These are phyloP conservation scores for Penicillium canescens DNA, from an alignment of 495 filamentous ascomycete species.

Conservation along the genomic window DNA sequence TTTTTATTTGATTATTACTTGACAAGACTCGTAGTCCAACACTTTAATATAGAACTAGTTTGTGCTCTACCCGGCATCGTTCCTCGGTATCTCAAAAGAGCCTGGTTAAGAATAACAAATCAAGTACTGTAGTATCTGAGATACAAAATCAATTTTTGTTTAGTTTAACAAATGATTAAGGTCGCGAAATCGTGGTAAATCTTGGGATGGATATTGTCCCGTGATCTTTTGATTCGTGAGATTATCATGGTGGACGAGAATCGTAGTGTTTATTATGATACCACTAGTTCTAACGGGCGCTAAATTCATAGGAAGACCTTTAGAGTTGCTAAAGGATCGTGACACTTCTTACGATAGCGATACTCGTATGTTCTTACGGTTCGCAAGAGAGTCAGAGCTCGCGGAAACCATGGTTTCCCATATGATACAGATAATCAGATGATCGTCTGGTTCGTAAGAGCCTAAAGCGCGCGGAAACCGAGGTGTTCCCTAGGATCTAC, in stretches of 20 bases:
- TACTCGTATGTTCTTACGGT: background rate
- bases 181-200: no score
- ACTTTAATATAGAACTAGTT: no score
- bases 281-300: background rate
- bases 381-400: background rate
- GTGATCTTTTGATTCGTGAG: background rate
- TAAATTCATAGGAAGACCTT: background rate
- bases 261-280: background rate
- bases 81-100: no score
- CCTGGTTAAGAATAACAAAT: no score
- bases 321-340: background rate
- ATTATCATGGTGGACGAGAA: background rate
- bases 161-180: no score
- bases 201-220: background rate
- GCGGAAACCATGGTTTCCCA: background rate
- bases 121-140: no score
- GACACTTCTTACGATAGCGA: background rate
- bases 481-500: no score
- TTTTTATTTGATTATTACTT: no score
- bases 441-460: background rate
- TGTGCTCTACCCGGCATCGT: no score
- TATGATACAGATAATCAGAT: background rate
- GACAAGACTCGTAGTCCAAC: no score
- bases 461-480: no score
- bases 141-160: no score